A percentile compares a stretch with the other conserved stretches of the same genome.
Conservation (phyloP, 352 stramenopile genomes). For the Globisporangium parvum region DNA sequence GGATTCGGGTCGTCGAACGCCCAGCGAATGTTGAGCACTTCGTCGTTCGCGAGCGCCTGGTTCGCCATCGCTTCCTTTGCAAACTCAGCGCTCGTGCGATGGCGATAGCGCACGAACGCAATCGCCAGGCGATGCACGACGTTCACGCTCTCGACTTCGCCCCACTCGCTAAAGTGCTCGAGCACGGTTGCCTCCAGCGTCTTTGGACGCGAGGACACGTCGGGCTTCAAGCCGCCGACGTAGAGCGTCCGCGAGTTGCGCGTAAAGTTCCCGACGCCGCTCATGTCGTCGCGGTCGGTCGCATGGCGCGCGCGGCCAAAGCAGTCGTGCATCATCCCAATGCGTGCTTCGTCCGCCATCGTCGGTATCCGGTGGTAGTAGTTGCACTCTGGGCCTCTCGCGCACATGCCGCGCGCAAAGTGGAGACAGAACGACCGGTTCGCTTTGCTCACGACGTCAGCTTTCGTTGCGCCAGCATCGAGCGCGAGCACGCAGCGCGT, state of each 20-base stretch:
- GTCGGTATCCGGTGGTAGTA: slow-evolving; percentile 90
- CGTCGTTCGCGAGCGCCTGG: slow-evolving; percentile 78
- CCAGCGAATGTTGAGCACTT: slow-evolving; percentile 92
- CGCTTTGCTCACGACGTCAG: slow-evolving; percentile 79
- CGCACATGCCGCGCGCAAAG: slow-evolving; percentile 90
- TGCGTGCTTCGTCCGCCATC: slow-evolving; percentile 58
- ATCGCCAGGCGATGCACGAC: slow-evolving; percentile 90
- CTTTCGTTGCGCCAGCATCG: slow-evolving; percentile 90
- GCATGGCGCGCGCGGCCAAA: slow-evolving; percentile 90
- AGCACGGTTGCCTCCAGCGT: slow-evolving; percentile 61
- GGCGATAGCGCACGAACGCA: slow-evolving; percentile 85
- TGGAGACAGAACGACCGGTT: slow-evolving; percentile 91
- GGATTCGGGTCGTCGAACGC: slow-evolving; percentile 93
- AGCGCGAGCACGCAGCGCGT: slow-evolving; percentile 81
- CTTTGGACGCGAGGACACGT: slow-evolving; percentile 25
- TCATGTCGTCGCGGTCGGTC: slow-evolving; percentile 92
- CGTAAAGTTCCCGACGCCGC: slow-evolving; percentile 88
- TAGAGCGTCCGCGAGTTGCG: slow-evolving; percentile 90
- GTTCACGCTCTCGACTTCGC: slow-evolving; percentile 93
- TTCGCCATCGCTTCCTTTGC: slow-evolving; percentile 89
- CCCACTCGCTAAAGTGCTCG: slow-evolving; percentile 91
- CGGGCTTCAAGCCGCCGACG: slow-evolving; percentile 71
- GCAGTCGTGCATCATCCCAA: slow-evolving; percentile 90
- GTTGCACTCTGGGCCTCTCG: slow-evolving; percentile 82
- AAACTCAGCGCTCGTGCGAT: slow-evolving; percentile 77